Conservation (phyloP, 345 rosid species). For the Tarenaya hassleriana region DNA sequence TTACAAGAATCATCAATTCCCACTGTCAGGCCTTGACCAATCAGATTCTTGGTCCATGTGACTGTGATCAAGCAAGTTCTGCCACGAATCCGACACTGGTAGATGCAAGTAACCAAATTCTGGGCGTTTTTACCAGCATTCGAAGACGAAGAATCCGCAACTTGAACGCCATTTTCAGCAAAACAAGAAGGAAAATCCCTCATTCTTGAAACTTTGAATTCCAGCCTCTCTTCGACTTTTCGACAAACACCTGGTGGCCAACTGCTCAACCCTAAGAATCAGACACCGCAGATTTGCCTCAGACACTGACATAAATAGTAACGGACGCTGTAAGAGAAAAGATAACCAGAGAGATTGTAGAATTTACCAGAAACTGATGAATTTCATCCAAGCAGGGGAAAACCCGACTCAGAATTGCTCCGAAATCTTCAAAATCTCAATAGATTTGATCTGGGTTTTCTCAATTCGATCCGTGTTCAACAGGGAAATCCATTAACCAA, state of each 20-base stretch:
- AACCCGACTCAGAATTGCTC: not conserved
- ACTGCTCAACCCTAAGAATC: not conserved
- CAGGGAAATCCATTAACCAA: slow-evolving; percentile 8
- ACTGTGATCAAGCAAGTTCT: slow-evolving; percentile 60
- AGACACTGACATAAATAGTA: not conserved
- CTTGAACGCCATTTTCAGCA: slow-evolving; percentile 92
- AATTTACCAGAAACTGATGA: slow-evolving; percentile 14
- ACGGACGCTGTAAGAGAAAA: slow-evolving; percentile 7
- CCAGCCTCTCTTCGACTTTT: slow-evolving; percentile 25
- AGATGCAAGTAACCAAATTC: slow-evolving; percentile 68
- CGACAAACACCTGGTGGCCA: slow-evolving; percentile 27
- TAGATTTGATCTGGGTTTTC: not conserved
- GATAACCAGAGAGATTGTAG: slow-evolving; percentile 8
- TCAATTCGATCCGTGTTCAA: slow-evolving; percentile 25
- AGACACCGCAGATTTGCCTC: not conserved
- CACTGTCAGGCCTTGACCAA: slow-evolving; percentile 77
- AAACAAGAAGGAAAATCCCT: slow-evolving; percentile 97
- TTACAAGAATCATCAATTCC: slow-evolving; percentile 57
- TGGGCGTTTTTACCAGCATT: slow-evolving; percentile 52
- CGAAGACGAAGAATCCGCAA: slow-evolving; percentile 77
- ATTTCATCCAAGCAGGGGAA: slow-evolving; percentile 9
- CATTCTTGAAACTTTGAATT: slow-evolving; percentile 32
- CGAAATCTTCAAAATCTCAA: slow-evolving; percentile 2
- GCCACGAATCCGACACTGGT: slow-evolving; percentile 57
- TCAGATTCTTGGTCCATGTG: slow-evolving; percentile 76